Evolutionary conservation across 2,329 filamentous ascomycete genomes (phyloP).

Genomic region (Cylindrodendrum hubeiense): DNA sequence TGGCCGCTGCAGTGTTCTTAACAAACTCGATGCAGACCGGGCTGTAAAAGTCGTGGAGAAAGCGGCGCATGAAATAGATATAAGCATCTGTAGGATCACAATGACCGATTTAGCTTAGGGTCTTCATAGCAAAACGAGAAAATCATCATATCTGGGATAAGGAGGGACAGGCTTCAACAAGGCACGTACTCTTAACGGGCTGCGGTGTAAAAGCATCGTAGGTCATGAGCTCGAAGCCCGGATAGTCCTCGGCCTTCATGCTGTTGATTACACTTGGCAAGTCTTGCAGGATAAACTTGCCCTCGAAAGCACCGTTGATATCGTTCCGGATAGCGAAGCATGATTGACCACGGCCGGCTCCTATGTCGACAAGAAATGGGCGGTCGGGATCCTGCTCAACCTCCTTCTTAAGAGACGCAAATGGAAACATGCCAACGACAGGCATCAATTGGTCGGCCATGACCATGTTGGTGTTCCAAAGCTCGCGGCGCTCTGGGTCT

Average conservation of each 20-base stretch:
- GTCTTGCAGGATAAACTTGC: slow-evolving; percentile 50
- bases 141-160: too few species aligned
- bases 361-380: slow-evolving; percentile 48
- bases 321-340: slow-evolving; percentile 46
- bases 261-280: slow-evolving; percentile 47
- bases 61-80: slow-evolving; percentile 49
- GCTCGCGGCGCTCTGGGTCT: slow-evolving; percentile 43
- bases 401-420: slow-evolving; percentile 43
- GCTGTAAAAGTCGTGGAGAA: slow-evolving; percentile 49
- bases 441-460: slow-evolving; percentile 49
- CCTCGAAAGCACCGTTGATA: slow-evolving; percentile 36
- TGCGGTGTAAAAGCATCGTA: slow-evolving; percentile 36
- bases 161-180: not conserved
- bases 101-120: not conserved
- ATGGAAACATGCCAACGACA: slow-evolving; percentile 52
- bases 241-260: slow-evolving; percentile 34
- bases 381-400: slow-evolving; percentile 46
- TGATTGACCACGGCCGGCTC: slow-evolving; percentile 48
- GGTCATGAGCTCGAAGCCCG: slow-evolving; percentile 44
- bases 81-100: slow-evolving; percentile 42
- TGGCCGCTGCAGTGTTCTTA: slow-evolving; percentile 45
- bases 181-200: slow-evolving; percentile 37
- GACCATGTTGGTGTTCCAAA: slow-evolving; percentile 51
- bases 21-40: slow-evolving; percentile 47
- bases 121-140: not conserved